These are phyloP conservation scores for Chaetomidium leptoderma DNA, from an alignment of 495 filamentous ascomycete species.

Conservation along the genomic window DNA sequence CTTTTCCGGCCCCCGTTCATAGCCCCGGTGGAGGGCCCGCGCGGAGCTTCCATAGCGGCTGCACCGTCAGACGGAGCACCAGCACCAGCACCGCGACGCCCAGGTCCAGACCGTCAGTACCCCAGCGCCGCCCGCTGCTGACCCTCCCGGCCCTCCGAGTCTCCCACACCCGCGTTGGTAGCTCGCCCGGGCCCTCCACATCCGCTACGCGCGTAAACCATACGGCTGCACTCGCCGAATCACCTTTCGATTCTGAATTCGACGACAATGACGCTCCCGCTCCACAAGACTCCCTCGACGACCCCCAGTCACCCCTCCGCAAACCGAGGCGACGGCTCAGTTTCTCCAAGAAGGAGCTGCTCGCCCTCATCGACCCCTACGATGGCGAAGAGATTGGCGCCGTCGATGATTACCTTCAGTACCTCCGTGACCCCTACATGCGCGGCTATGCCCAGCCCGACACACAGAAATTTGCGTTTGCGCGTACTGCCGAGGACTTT, in stretches of 20 bases:
- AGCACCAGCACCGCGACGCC: not conserved
- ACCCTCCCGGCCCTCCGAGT: conserved; percentile 8
- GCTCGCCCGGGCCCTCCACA: conserved; percentile 20
- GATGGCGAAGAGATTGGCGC: conserved; percentile 34
- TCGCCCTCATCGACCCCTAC: conserved; percentile 47
- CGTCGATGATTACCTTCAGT: conserved; percentile 45
- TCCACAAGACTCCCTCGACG: not conserved
- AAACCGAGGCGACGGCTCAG: not conserved
- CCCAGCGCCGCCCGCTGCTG: conserved; percentile 14
- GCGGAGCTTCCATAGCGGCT: not conserved
- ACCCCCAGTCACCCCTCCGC: not conserved
- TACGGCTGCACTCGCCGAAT: conserved; percentile 18
- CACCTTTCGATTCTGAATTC: not conserved
- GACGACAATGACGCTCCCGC: not conserved
- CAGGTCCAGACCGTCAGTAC: not conserved
- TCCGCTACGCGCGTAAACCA: conserved; percentile 15
- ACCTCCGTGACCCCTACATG: conserved; percentile 45
- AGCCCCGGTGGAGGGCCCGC: conserved; percentile 19
- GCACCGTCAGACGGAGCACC: not conserved
- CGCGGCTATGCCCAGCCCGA: conserved; percentile 44
- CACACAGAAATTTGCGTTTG: conserved; percentile 42
- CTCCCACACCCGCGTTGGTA: conserved; percentile 14
- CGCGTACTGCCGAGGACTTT: conserved; percentile 42
- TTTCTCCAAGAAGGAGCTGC: conserved; percentile 39
- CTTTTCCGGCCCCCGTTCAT: conserved; percentile 8